These are phyloP conservation scores for Blastocystis sp. DNA, from an alignment of 352 stramenopile species.

Conservation along the genomic window DNA sequence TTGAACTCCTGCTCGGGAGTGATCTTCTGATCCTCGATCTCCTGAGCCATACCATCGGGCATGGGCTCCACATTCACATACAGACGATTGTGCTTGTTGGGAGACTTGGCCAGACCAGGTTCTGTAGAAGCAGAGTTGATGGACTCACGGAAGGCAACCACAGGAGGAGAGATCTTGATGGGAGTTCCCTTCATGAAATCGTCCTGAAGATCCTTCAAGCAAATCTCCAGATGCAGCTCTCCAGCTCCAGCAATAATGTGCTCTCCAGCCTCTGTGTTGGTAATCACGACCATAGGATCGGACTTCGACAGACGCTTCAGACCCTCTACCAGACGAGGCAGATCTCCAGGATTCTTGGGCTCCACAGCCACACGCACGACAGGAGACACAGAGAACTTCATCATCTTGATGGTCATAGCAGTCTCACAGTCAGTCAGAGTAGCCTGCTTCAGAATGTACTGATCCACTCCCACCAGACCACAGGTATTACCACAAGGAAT, in stretches of 20 bases:
- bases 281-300: slow-evolving; percentile 99
- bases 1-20: slow-evolving; percentile 86
- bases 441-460: slow-evolving; percentile 98
- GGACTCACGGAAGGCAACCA: slow-evolving; percentile 98
- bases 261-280: slow-evolving; percentile 91
- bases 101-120: slow-evolving; percentile 95
- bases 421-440: slow-evolving; percentile 95
- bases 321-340: slow-evolving; percentile 98
- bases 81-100: slow-evolving; percentile 99
- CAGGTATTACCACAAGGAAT: slow-evolving; percentile 98
- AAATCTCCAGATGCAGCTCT: slow-evolving; percentile 98
- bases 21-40: slow-evolving; percentile 92
- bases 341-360: slow-evolving; percentile 92
- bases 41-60: slow-evolving; percentile 83
- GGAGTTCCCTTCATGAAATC: slow-evolving; percentile 92
- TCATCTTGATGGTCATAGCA: slow-evolving; percentile 95
- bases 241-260: slow-evolving; percentile 98
- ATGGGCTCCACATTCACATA: slow-evolving; percentile 86
- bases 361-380: slow-evolving; percentile 98
- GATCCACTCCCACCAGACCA: slow-evolving; percentile 94
- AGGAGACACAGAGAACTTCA: slow-evolving; percentile 99
- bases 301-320: slow-evolving; percentile 99
- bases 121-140: slow-evolving; percentile 86
- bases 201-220: slow-evolving; percentile 98
- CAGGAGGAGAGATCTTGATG: slow-evolving; percentile 94